Base-by-base conservation (phyloP, 2,329 filamentous ascomycete genomes). In the Alternaria arbusti region DNA sequence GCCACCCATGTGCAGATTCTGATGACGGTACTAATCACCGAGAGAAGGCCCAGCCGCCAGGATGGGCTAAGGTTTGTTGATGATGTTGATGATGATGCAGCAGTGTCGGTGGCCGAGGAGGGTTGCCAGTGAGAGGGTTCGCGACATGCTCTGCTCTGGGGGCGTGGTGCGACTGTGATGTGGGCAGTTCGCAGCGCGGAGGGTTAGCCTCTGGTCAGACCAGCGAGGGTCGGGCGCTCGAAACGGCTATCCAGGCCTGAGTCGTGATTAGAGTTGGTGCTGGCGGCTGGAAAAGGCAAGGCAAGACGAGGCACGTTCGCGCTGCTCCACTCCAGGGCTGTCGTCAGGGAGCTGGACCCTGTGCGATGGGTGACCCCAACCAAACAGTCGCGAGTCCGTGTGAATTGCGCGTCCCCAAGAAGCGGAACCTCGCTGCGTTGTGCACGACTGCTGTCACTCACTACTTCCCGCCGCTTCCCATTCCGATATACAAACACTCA, bases 371-470 rank as follows among this genome's bases (percentile, higher is more conserved):
- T 23, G 28, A 52, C 49, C 49, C 49, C 30, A 52, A 25, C 30
- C 28, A 52, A 40, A 40, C 36, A 40, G 36, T 40, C 36, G 36
- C n/a, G 36, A 40, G 36, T 40, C 36, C 36, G 36, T 40, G 49
- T 52, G 49, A 52, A 40, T 52, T 52, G 49, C 49, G 49, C 49
- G 49, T 52, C 49, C 49, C 49, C 49, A 52, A 52, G 49, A 52
- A n/a, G 28, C 28, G 49, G 43, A 40, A 15, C 49, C 32, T 52
- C n/a, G 49, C 30, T 36, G 28, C 30, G 49, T 11, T 52, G 20
- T 30, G 36, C 49, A 28, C n/a, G 5, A n/a, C 23, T 52, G 30
- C 49, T 40, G 30, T 40, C 49, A 23, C 49, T 30, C 49, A 51
- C 49, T 30, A 51, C 28, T 20, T 40, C 32, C 49, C 49, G 32